phyloP scores from a whole-genome alignment of 305 asterid species.

The Fraxinus angustifolia region DNA sequence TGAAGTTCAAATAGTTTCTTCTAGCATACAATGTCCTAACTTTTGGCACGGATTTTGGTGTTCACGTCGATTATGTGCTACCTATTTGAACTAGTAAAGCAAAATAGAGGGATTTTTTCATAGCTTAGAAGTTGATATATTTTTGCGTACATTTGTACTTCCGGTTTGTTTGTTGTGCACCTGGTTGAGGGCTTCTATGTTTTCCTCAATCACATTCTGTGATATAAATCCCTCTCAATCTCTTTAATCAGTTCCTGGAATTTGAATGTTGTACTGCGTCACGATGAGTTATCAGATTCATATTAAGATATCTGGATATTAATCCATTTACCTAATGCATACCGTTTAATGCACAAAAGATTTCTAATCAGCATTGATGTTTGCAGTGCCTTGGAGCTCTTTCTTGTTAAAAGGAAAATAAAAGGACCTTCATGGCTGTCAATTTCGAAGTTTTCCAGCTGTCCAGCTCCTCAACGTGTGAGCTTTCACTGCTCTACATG shows the following conservation, averaged over 20 bases:
- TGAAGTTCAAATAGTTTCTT: constrained; percentile 5
- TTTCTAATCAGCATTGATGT: constrained; percentile 22
- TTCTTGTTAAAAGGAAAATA: constrained; percentile 81
- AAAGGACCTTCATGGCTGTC: constrained; percentile 97
- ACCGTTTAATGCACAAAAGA: constrained; percentile 8
- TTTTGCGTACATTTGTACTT: constrained; percentile 9
- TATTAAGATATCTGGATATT: constrained; percentile 14
- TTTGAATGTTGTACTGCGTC: constrained; percentile 11
- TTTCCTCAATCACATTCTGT: constrained; percentile 9
- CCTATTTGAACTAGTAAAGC: constrained; percentile 16
- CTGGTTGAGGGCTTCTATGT: constrained; percentile 21
- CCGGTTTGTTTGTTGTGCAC: constrained; percentile 2
- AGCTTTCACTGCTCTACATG: constrained; percentile 29
- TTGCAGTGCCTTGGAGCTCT: constrained; percentile 84
- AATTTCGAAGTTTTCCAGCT: constrained; percentile 67
- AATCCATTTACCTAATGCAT: constrained; percentile 1
- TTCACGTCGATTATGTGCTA: background rate
- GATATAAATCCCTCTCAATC: background rate
- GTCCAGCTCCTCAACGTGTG: constrained; percentile 63
- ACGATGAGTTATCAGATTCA: constrained; percentile 17
- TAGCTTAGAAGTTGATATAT: background rate
- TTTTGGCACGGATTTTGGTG: background rate
- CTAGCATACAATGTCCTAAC: constrained; percentile 1
- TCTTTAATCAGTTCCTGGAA: constrained; percentile 8
- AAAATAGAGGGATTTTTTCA: background rate